Conservation (phyloP, 2,329 filamentous ascomycete species). For the Teratosphaeriaceae sp. region DNA sequence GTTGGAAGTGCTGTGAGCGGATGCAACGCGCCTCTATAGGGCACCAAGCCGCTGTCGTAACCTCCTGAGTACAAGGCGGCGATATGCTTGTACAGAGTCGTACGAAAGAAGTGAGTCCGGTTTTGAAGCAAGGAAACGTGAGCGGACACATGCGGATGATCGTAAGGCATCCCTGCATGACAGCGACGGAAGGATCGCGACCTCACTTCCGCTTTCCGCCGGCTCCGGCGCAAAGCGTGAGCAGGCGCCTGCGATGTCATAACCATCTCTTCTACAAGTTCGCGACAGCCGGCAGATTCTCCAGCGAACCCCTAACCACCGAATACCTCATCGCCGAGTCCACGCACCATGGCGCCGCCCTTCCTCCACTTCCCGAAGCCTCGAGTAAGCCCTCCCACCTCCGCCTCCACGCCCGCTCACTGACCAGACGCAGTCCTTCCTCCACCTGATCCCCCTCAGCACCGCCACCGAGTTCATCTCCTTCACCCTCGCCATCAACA, state of each 20-base stretch:
- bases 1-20: no score
- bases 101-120: no score
- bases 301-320: no score
- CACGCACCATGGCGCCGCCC: slow-evolving; percentile 6
- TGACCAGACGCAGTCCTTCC: slow-evolving; percentile 52
- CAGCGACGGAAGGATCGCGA: not conserved
- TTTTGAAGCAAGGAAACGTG: no score
- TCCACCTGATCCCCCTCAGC: slow-evolving; percentile 78
- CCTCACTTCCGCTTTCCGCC: not conserved
- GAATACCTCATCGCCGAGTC: no score
- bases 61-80: no score
- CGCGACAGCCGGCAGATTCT: not conserved
- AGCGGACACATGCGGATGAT: no score
- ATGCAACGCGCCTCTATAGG: no score
- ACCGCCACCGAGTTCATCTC: slow-evolving; percentile 82
- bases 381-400: slow-evolving; percentile 9
- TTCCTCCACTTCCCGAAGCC: slow-evolving; percentile 14
- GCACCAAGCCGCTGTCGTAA: no score
- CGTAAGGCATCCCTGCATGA: not conserved
- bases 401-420: not conserved
- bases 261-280: no score
- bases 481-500: slow-evolving; percentile 80
- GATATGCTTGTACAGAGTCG: no score
- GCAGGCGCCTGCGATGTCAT: no score
- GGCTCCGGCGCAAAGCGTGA: not conserved